Conservation (phyloP, 2,329 filamentous ascomycete species). For the Fusarium pseudograminearum region DNA sequence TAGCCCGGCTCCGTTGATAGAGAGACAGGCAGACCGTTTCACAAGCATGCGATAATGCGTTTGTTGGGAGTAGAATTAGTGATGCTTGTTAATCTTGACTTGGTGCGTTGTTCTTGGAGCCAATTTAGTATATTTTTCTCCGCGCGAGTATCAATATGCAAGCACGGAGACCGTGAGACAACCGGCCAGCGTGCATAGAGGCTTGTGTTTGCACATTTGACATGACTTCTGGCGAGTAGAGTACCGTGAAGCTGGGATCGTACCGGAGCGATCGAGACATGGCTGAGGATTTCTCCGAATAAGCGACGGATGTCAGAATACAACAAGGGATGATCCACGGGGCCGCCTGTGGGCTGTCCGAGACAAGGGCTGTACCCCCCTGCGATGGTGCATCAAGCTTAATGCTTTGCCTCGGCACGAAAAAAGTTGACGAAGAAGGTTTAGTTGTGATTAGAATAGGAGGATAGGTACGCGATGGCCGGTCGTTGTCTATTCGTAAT, state of each 20-base stretch:
- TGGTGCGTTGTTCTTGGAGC: neutral
- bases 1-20: neutral
- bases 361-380: conserved; percentile 27
- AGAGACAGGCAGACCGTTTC: neutral
- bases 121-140: conserved; percentile 1
- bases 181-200: conserved; percentile 13
- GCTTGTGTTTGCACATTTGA: neutral
- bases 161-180: conserved; percentile 35
- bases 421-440: neutral
- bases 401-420: neutral
- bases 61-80: neutral
- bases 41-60: neutral
- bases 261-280: conserved; percentile 34
- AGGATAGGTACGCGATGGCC: neutral
- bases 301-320: conserved; percentile 30
- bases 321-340: conserved; percentile 27
- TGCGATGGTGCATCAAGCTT: conserved; percentile 9
- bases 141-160: conserved; percentile 4
- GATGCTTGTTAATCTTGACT: conserved; percentile 1
- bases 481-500: neutral
- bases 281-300: conserved; percentile 43
- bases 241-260: conserved; percentile 14
- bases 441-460: neutral
- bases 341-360: conserved; percentile 24
- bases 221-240: conserved; percentile 19